Percentiles rank a stretch among this genome's conserved stretches.
Conservation (phyloP, 371 early-diverging fungal species). For the Mucor sp. region DNA sequence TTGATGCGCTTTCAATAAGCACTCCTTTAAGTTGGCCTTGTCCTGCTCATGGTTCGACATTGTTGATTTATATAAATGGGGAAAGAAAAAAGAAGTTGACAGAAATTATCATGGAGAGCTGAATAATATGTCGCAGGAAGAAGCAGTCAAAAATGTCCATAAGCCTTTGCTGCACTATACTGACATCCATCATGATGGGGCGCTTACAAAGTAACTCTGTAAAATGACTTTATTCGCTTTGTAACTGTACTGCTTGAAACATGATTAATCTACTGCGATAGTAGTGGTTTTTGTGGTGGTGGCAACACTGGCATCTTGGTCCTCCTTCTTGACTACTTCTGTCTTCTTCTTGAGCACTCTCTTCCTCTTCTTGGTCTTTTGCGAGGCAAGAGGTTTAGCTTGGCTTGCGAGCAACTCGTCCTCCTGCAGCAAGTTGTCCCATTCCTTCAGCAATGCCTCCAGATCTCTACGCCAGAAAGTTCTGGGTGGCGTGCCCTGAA, state of each 20-base stretch:
- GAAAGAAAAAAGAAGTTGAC: conserved; percentile 1
- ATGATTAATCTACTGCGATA: not conserved
- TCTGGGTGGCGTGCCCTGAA: conserved; percentile 72
- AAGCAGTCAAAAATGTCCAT: not conserved
- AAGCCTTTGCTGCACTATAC: not conserved
- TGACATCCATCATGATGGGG: no score
- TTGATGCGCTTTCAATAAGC: conserved; percentile 12
- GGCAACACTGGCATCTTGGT: not conserved
- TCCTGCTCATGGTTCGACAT: conserved; percentile 27
- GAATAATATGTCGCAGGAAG: not conserved
- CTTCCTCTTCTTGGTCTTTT: conserved; percentile 1
- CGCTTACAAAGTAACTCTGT: no score
- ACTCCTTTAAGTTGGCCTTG: conserved; percentile 13
- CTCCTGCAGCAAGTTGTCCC: conserved; percentile 58
- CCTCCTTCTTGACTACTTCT: not conserved
- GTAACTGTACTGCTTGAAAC: no score
- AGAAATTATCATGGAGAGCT: not conserved
- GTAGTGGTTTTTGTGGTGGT: not conserved
- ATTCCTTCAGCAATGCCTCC: conserved; percentile 72
- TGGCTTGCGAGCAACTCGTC: conserved; percentile 29
- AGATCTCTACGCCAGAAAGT: conserved; percentile 95
- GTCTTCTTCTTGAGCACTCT: conserved; percentile 14
- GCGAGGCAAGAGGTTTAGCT: conserved; percentile 31
- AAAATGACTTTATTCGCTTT: no score
- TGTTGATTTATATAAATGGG: not conserved